phyloP scores from a whole-genome alignment of 2,329 filamentous ascomycete species.

The Tolypocladium paradoxum region DNA sequence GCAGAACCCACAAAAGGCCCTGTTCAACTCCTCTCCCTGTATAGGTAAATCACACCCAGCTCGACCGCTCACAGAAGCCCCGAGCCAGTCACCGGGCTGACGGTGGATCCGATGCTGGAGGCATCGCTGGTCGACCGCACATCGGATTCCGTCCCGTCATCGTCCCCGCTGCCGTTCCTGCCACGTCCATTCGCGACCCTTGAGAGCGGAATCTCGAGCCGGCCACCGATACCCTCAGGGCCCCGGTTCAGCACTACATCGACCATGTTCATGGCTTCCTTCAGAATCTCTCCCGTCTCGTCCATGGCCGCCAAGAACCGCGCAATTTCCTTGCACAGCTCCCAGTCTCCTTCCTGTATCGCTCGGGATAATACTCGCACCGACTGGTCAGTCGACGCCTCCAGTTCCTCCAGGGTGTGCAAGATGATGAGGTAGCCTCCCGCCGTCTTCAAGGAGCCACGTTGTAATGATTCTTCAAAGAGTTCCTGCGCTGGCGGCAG shows the following conservation, averaged over 20 bases:
- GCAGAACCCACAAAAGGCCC: background rate
- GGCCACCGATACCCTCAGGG: slow-evolving; percentile 14
- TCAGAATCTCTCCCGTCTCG: slow-evolving; percentile 68
- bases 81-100: slow-evolving; percentile 12
- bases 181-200: slow-evolving; percentile 18
- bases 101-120: slow-evolving; percentile 24
- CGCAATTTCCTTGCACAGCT: slow-evolving; percentile 87
- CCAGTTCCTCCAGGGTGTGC: slow-evolving; percentile 67
- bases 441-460: slow-evolving; percentile 84
- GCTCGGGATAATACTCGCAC: slow-evolving; percentile 73
- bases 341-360: slow-evolving; percentile 82
- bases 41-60: background rate
- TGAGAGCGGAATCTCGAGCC: slow-evolving; percentile 20
- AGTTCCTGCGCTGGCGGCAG: slow-evolving; percentile 82
- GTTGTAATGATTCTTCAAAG: slow-evolving; percentile 82
- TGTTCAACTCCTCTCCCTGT: background rate
- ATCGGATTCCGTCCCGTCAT: slow-evolving; percentile 25
- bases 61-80: background rate
- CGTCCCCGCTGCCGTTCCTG: slow-evolving; percentile 18
- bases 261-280: slow-evolving; percentile 57
- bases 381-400: slow-evolving; percentile 62
- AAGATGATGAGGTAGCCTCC: slow-evolving; percentile 93
- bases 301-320: slow-evolving; percentile 93
- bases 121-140: slow-evolving; percentile 24
- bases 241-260: slow-evolving; percentile 27